phyloP scores from a whole-genome alignment of 495 filamentous ascomycete genomes.

The Aspergillus ellipticus region DNA sequence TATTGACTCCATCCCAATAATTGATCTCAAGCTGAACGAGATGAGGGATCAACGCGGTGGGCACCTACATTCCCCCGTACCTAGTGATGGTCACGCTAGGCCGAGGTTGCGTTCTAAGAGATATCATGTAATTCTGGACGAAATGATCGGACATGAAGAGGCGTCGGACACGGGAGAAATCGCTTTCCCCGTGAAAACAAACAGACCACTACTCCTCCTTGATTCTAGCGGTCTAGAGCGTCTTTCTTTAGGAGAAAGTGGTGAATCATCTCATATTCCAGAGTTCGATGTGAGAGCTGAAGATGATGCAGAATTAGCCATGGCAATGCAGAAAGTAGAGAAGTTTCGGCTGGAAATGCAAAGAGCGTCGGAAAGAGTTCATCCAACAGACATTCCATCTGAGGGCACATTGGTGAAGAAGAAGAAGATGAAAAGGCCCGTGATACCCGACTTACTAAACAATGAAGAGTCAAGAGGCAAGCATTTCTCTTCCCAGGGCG shows the following conservation, averaged over 20 bases:
- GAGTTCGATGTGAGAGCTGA: constrained; percentile 33
- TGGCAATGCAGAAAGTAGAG: constrained; percentile 83
- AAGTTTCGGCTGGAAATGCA: constrained; percentile 85
- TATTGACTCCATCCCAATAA: constrained; percentile 90
- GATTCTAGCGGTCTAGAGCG: constrained; percentile 75
- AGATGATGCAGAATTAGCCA: constrained; percentile 79
- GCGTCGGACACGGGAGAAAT: constrained; percentile 26
- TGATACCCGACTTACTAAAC: background rate
- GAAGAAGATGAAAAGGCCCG: constrained; percentile 50
- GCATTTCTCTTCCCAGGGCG: background rate
- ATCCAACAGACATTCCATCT: constrained; percentile 62
- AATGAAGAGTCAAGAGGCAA: background rate
- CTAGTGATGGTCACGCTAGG: constrained; percentile 17
- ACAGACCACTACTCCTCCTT: constrained; percentile 67
- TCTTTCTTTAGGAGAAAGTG: constrained; percentile 51
- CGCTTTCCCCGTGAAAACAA: constrained; percentile 35
- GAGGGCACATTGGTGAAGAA: constrained; percentile 76
- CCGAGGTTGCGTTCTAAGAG: constrained; percentile 35
- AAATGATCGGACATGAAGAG: constrained; percentile 37
- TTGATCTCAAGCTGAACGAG: constrained; percentile 75
- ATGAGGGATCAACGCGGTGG: constrained; percentile 22
- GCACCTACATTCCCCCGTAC: constrained; percentile 7
- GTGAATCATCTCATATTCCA: constrained; percentile 4
- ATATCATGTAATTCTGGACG: constrained; percentile 61
- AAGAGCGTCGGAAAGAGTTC: constrained; percentile 75